Evolutionary conservation across 2,329 filamentous ascomycete genomes (phyloP).

Genomic region (Hypocrella siamensis): DNA sequence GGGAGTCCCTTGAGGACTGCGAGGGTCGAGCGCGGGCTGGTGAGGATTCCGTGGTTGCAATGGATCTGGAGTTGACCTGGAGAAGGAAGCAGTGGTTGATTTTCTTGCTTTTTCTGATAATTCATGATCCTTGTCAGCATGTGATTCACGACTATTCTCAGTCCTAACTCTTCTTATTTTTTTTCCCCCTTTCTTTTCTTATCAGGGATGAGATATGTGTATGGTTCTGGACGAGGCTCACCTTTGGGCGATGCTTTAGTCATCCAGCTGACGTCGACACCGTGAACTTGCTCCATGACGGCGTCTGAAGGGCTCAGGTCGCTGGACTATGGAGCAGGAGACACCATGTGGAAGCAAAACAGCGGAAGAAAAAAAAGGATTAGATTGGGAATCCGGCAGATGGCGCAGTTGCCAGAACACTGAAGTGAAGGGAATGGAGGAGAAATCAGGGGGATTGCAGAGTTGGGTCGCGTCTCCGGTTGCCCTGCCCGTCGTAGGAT

Average conservation of each 20-base stretch:
- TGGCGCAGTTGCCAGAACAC: background rate
- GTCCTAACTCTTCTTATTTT: no score
- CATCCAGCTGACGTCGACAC: constrained; percentile 83
- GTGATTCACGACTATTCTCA: background rate
- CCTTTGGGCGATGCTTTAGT: constrained; percentile 69
- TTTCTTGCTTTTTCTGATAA: constrained; percentile 15
- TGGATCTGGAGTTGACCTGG: constrained; percentile 10
- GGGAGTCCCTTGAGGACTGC: constrained; percentile 12
- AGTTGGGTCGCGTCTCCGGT: no score
- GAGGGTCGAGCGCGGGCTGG: constrained; percentile 10
- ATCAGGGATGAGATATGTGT: no score
- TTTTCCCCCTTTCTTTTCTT: no score
- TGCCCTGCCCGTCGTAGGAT: no score
- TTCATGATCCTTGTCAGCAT: background rate
- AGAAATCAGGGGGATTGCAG: no score
- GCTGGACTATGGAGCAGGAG: background rate
- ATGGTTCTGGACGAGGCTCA: constrained; percentile 18
- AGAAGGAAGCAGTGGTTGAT: constrained; percentile 12
- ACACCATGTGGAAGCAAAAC: constrained; percentile 1
- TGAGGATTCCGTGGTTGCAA: constrained; percentile 17
- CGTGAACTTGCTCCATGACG: constrained; percentile 65
- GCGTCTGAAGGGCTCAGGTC: constrained; percentile 1
- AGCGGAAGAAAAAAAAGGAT: background rate
- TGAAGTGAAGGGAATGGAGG: background rate
- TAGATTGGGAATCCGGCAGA: background rate